Base-by-base conservation (phyloP, 805 yeast genomes). In the Grigorovia yakushimaensis region DNA sequence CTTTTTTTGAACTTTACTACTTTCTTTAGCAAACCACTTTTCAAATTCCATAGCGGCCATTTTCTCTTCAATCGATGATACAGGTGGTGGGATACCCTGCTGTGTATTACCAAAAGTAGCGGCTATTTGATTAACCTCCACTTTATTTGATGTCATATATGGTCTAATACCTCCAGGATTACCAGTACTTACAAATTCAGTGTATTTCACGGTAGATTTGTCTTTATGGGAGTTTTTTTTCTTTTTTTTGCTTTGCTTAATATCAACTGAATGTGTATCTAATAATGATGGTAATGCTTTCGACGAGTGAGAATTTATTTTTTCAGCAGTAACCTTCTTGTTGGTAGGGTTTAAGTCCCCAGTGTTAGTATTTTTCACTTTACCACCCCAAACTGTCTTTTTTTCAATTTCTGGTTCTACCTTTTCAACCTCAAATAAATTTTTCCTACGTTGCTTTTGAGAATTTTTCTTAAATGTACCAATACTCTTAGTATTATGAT, bases 1-100 rank as follows among this genome's bases (percentile, higher is more conserved):
- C 47, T 68, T 68, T 22, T 57, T 58, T 59, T 83, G 91, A 7
- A 82, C 83, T 45, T 74, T 70, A n/a, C 71, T 70, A 47, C 87
- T 73, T 58, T 88, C 96, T 53, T 77, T 79, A 36, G 77, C 83
- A 89, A 95, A 88, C 96, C 96, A 88, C 50, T 69, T 74, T 24
- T 82, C 88, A 68, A 88, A 88, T 58, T 82, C 88, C 57, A 85
- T 86, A 52, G 88, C 96, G 53, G 81, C 82, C 58, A 81, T 82
- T 42, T 84, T 75, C 49, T 88, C 95, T 42, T 77, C 80, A 40
- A 85, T 22, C 5, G 49, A 35, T 0, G 50, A 19, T 9, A 42
- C 30, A 19, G 42, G 38, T 33, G 37, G 37, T 33, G 37, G 37
- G 11, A 33, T 13, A 11, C 37, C 37, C 37, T 33, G 37, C 15